Evolutionary conservation across 176 grass and related monocot genomes (phyloP), one percentile per base, ranked within the genome.

Genomic region (Elaeis guineensis): DNA sequence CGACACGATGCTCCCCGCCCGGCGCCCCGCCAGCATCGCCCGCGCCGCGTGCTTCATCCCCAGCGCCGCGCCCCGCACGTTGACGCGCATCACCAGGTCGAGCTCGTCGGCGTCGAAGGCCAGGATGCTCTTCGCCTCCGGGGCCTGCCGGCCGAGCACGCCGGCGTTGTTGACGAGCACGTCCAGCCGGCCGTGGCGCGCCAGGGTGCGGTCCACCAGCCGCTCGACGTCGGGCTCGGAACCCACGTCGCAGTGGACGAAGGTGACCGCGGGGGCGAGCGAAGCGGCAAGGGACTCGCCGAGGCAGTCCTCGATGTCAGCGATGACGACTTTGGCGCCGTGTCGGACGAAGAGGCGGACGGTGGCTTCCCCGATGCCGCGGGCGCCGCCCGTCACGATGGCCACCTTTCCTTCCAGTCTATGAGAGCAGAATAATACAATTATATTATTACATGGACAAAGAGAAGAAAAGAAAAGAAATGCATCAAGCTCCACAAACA

Each of bases 31-130:
- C 18, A 73, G 21, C 93, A 98, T 98, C 79, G 83, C 93, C 12
- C 57, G 78, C 20, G 87, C 93, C 2, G 93, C 93, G 77, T 98
- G 93, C 82, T 98, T 98, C 87, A 98, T 92, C 21, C 88, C 88
- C 15, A 98, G 81, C 25, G 93, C 93, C 5, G 93, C 67, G 65
- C 93, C 93, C 22, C 89, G 79, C 52, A 81, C 82, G 85, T 98
- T 98, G 88, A 98, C 79, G 52, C 87, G 81, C 66, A 95, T 74
- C n/a, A 98, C 93, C 55, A 71, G 69, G 69, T 98, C 93, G 77
- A 98, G 85, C 79, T 98, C 93, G 3, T 32, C 79, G 0, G 93
- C 84, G 75, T 98, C 88, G 72, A 98, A 77, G 14, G 84, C 72
- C 28, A 83, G 24, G 69, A 98, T 92, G 84, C 93, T 92, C 79